Base-by-base conservation (phyloP, 208 protist species). In the Tritrichomonas musculus region DNA sequence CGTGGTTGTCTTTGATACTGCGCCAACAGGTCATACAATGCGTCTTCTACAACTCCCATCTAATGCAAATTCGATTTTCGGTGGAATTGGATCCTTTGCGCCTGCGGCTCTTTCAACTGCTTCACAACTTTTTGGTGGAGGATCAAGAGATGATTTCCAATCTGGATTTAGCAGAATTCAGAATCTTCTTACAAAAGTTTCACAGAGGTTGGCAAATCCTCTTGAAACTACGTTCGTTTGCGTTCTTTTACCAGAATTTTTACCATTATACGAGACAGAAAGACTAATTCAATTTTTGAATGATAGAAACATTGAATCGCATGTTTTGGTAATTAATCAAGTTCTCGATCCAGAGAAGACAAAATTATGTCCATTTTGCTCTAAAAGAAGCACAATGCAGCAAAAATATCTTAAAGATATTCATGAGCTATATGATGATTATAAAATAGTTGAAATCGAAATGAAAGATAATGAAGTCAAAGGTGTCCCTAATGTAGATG, bases 261-360 rank as follows among this genome's bases (percentile, higher is more conserved):
- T 99, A 22, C 98, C 98, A 82, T 95, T 99, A 0, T 99, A 99
- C 94, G 98, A 99, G 94, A 99, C 98, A 17, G 98, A 99, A 95
- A 95, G 98, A 36, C 95, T 99, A 3, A 95, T 99, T n/a, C 97
- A 99, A 96, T 97, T 98, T 93, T 95, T 99, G 30, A 97, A 96
- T 93, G 95, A 94, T 13, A 72, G 94, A 17, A 73, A 73, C 22
- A 93, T 93, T 39, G 92, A 80, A 50, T 41, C 65, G 0, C 65
- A 93, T n/a, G 25, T 49, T 13, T 22, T 93, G 0, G 65, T 93
- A 41, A 39, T 93, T 60, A 93, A 93, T 50, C 92, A 93, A 41
- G 66, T 93, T 44, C 8, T 93, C 27, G 33, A 72, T 49, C 20
- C 11, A 4, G 53, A 92, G 47, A 82, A 50, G n/a, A 44, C 30